Conservation (phyloP, 1,284 basidiomycete genomes). For the Mycosarcoma mackinlayi region DNA sequence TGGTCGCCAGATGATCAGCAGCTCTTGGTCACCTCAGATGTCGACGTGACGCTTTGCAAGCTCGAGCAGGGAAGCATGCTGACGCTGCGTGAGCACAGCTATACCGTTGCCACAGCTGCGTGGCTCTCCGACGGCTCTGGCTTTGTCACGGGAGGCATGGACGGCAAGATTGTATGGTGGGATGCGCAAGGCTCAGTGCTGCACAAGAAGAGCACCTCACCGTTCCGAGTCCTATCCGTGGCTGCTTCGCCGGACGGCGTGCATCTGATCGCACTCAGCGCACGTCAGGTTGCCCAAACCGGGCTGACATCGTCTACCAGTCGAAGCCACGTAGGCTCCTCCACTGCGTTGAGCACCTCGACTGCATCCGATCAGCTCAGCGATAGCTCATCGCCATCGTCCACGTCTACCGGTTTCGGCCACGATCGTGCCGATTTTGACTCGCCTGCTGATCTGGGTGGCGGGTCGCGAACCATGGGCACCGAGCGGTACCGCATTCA, state of each 20-base stretch:
- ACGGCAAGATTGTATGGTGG: slow-evolving; percentile 88
- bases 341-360: slow-evolving; percentile 26
- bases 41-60: slow-evolving; percentile 54
- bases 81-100: slow-evolving; percentile 76
- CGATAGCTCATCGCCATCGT: slow-evolving; percentile 26
- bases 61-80: slow-evolving; percentile 22
- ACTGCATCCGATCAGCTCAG: slow-evolving; percentile 37
- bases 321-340: slow-evolving; percentile 22
- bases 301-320: slow-evolving; percentile 10
- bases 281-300: slow-evolving; percentile 27
- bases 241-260: slow-evolving; percentile 86
- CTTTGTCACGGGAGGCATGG: slow-evolving; percentile 90
- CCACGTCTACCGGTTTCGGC: slow-evolving; percentile 22
- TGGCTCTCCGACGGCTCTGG: slow-evolving; percentile 90
- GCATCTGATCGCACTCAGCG: slow-evolving; percentile 80
- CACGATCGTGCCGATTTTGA: slow-evolving; percentile 18
- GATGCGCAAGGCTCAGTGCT: slow-evolving; percentile 74
- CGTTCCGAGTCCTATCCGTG: slow-evolving; percentile 88
- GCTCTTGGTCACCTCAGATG: slow-evolving; percentile 52
- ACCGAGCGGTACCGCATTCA: slow-evolving; percentile 74
- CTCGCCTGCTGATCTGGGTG: slow-evolving; percentile 43
- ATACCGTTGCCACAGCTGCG: slow-evolving; percentile 84
- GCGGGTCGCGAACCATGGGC: slow-evolving; percentile 69
- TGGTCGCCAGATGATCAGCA: slow-evolving; percentile 60
- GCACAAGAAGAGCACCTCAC: slow-evolving; percentile 78